Percentiles rank a stretch among this genome's conserved stretches.
These are phyloP conservation scores for Petasospora rhodanensis DNA, from an alignment of 1,139 yeast species.

Conservation along the genomic window DNA sequence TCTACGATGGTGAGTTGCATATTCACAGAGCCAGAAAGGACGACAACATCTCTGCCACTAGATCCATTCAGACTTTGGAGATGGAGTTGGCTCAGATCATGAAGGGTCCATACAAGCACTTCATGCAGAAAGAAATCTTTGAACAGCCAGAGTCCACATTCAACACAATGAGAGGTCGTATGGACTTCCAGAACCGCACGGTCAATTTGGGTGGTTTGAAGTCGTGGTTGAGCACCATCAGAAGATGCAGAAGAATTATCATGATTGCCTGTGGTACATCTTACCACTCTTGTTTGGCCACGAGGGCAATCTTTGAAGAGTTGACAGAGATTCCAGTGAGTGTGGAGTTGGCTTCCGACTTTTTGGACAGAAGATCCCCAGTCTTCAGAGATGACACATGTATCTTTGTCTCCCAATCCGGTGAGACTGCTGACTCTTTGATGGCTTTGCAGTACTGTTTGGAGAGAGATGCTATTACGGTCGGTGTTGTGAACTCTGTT, in stretches of 20 bases:
- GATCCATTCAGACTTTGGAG: constrained; percentile 95
- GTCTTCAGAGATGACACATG: constrained; percentile 98
- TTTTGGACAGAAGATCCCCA: constrained; percentile 91
- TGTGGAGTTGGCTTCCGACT: constrained; percentile 96
- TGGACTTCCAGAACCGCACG: constrained; percentile 76
- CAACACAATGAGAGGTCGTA: constrained; percentile 99
- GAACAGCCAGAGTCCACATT: constrained; percentile 98
- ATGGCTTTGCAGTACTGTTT: constrained; percentile 92
- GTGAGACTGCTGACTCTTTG: constrained; percentile 99
- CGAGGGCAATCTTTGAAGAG: constrained; percentile 94
- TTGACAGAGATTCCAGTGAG: constrained; percentile 93
- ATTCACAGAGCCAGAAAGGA: constrained; percentile 93
- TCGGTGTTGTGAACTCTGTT: constrained; percentile 92
- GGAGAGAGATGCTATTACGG: constrained; percentile 95
- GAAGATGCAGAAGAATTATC: constrained; percentile 91
- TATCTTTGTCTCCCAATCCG: constrained; percentile 96
- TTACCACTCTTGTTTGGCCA: constrained; percentile 96
- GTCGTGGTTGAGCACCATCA: constrained; percentile 78
- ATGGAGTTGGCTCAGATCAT: constrained; percentile 96
- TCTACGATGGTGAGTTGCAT: constrained; percentile 96
- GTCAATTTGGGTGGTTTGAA: constrained; percentile 90
- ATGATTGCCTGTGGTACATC: constrained; percentile 99
- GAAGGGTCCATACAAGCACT: constrained; percentile 96
- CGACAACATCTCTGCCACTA: constrained; percentile 86
- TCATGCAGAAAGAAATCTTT: constrained; percentile 98